A percentile compares a stretch with the other conserved stretches of the same genome.
These are phyloP conservation scores for Pichia cactophila DNA, from an alignment of 1,139 yeast genomes.

Conservation along the genomic window DNA sequence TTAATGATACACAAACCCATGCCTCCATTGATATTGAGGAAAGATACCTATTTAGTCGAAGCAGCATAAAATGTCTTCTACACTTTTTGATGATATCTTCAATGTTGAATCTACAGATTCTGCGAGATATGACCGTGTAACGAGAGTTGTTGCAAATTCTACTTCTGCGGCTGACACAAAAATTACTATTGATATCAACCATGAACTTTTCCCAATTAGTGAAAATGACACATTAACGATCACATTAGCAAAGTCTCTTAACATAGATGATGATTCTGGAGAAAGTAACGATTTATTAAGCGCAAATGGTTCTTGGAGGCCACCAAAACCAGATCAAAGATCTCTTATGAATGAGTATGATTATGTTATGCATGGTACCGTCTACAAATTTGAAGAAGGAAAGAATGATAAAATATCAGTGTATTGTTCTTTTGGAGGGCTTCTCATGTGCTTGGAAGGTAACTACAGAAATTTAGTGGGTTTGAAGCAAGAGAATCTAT, in stretches of 20 bases:
- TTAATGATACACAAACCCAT: background rate
- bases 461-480: slow-evolving; percentile 82
- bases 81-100: slow-evolving; percentile 91
- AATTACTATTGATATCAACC: slow-evolving; percentile 84
- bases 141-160: slow-evolving; percentile 83
- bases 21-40: background rate
- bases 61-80: slow-evolving; percentile 50
- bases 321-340: slow-evolving; percentile 76
- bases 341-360: slow-evolving; percentile 95
- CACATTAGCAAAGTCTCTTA: slow-evolving; percentile 72
- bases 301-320: slow-evolving; percentile 81
- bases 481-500: slow-evolving; percentile 90
- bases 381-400: slow-evolving; percentile 91
- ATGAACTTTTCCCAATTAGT: slow-evolving; percentile 84
- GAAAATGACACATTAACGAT: slow-evolving; percentile 78
- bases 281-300: slow-evolving; percentile 33
- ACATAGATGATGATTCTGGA: slow-evolving; percentile 42
- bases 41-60: too few species aligned
- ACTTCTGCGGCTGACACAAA: slow-evolving; percentile 78
- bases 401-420: slow-evolving; percentile 65
- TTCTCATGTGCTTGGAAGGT: slow-evolving; percentile 90
- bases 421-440: slow-evolving; percentile 92
- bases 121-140: slow-evolving; percentile 87
- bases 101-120: slow-evolving; percentile 77
- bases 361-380: slow-evolving; percentile 97